Evolutionary conservation across 345 rosid genomes (phyloP), one percentile per base, ranked within the genome.

Genomic region (Aurinia saxatilis): DNA sequence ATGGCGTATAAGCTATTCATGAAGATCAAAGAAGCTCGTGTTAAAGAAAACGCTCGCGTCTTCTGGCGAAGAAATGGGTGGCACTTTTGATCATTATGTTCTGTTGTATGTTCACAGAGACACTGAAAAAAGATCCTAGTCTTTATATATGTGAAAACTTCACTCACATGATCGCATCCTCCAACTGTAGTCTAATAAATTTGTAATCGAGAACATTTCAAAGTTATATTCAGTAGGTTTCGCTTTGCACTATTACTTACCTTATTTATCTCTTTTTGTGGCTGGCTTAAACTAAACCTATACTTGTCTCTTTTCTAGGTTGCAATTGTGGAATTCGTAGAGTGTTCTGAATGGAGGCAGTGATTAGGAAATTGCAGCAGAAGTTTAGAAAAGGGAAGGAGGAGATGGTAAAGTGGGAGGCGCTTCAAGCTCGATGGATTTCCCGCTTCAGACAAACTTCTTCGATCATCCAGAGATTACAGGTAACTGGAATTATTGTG

Each of bases 21-120:
- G 67, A 87, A 85, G 78, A 67, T 89, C 50, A 92, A 76, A 78
- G 72, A 35, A 52, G 95, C 96, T 65, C 98, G 93, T 14, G 53
- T 41, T 46, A 29, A 54, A 67, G 93, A 85, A 19, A 89, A 87
- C 79, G 87, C 93, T 36, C 74, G 79, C 33, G 83, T 71, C 74
- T 79, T 37, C 74, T 89, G 95, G 93, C 85, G 88, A 41, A 23
- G 89, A 51, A 92, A 83, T 30, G 98, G 98, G 17, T 92, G 98
- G 96, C 95, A 87, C 73, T 87, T 89, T 77, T 92, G 79, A 89
- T 57, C 15, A 23, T 48, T 13, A 48, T 57, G 52, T n/a, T 55
- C 33, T 17, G 4, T 42, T 57, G 49, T 50, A 7, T 38, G 39
- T 54, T 49, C 59, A 59, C 5, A 21, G 30, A 36, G 53, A 25